Percentiles rank a stretch among this genome's conserved stretches.
phyloP scores from a whole-genome alignment of 768 basidiomycete species.

The Mycena alexandri region DNA sequence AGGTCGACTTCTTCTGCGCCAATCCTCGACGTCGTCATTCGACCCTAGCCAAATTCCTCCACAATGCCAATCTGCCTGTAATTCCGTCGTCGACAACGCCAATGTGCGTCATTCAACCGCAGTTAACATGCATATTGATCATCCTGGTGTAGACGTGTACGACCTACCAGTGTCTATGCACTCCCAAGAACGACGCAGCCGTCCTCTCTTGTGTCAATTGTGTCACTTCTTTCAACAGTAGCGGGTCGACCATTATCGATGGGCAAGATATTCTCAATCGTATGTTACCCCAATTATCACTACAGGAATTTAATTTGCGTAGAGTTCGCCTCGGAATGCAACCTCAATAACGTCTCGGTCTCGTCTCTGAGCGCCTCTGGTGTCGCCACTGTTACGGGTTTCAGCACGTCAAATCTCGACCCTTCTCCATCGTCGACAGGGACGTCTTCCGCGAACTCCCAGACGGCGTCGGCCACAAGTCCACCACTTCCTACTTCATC shows the following conservation, averaged over 20 bases:
- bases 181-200: slow-evolving; percentile 36
- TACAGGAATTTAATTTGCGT: neutral
- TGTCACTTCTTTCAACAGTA: slow-evolving; percentile 36
- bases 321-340: slow-evolving; percentile 29
- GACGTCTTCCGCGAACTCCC: neutral
- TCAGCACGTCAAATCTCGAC: slow-evolving; percentile 18
- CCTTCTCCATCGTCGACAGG: neutral
- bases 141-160: slow-evolving; percentile 52
- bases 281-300: slow-evolving; percentile 30
- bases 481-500: slow-evolving; percentile 6
- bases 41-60: slow-evolving; percentile 31
- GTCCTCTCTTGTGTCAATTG: slow-evolving; percentile 51
- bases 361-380: slow-evolving; percentile 31
- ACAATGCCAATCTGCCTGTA: slow-evolving; percentile 14
- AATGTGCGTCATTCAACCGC: slow-evolving; percentile 14
- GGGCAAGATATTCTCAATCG: slow-evolving; percentile 44
- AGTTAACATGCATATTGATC: neutral
- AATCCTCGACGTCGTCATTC: slow-evolving; percentile 17
- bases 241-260: slow-evolving; percentile 16
- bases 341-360: slow-evolving; percentile 21
- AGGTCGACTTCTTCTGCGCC: slow-evolving; percentile 5
- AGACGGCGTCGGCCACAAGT: slow-evolving; percentile 9
- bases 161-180: slow-evolving; percentile 44
- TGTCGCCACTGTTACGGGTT: slow-evolving; percentile 26
- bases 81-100: slow-evolving; percentile 17